Conservation (phyloP, 768 basidiomycete genomes). For the Tulasnella sp. region DNA sequence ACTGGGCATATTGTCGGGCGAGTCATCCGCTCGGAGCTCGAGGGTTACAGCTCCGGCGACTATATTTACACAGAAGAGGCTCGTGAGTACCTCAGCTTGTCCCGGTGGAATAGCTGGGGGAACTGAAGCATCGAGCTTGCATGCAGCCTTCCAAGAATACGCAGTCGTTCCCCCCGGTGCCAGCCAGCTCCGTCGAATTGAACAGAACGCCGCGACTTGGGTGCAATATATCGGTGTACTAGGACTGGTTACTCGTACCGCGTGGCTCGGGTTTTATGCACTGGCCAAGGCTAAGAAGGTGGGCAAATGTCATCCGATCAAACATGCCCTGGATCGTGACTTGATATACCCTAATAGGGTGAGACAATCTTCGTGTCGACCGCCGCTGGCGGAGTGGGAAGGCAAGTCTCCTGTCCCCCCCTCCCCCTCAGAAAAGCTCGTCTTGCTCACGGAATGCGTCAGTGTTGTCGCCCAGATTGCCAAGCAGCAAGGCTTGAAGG, state of each 20-base stretch:
- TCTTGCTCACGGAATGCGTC: not conserved
- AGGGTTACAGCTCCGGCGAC: not conserved
- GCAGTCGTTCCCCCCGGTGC: not conserved
- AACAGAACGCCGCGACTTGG: not conserved
- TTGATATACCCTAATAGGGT: slow-evolving; percentile 43
- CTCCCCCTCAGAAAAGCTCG: slow-evolving; percentile 28
- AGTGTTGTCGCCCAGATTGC: slow-evolving; percentile 50
- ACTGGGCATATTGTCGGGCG: not conserved
- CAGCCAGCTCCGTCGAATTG: not conserved
- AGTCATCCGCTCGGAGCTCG: not conserved
- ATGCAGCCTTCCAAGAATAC: not conserved
- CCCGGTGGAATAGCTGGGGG: not conserved
- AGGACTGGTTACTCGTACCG: slow-evolving; percentile 42
- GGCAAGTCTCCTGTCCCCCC: slow-evolving; percentile 46
- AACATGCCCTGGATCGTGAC: not conserved
- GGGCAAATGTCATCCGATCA: not conserved
- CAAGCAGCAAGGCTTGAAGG: slow-evolving; percentile 54
- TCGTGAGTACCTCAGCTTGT: not conserved
- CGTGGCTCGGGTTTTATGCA: slow-evolving; percentile 50
- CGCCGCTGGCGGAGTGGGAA: slow-evolving; percentile 61
- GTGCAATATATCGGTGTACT: slow-evolving; percentile 35
- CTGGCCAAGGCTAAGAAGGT: slow-evolving; percentile 49
- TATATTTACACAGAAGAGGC: not conserved
- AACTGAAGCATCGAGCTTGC: not conserved
- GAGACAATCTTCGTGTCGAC: slow-evolving; percentile 57